Percentiles rank a stretch among this genome's conserved stretches.
Conservation (phyloP, 164 flowering plant genomes). For the Berberis vulgaris region DNA sequence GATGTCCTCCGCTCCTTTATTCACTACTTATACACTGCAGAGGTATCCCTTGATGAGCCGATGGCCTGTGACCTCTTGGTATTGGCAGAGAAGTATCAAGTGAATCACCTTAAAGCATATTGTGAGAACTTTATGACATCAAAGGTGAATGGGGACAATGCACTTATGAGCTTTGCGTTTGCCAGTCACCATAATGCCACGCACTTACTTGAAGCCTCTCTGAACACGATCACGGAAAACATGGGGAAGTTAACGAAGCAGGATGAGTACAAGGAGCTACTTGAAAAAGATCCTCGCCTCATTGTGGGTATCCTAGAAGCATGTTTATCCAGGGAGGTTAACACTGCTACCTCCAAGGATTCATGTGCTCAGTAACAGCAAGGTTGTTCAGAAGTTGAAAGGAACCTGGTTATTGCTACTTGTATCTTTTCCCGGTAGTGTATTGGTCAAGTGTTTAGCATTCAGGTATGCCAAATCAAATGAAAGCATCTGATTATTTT, state of each 20-base stretch:
- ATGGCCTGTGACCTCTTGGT: slow-evolving; percentile 69
- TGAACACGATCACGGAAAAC: slow-evolving; percentile 56
- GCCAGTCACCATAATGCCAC: slow-evolving; percentile 80
- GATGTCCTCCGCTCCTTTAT: slow-evolving; percentile 68
- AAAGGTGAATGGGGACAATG: slow-evolving; percentile 58
- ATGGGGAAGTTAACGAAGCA: slow-evolving; percentile 59
- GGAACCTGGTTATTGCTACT: too few relatives aligned
- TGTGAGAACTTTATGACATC: slow-evolving; percentile 75
- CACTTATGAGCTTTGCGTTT: slow-evolving; percentile 56
- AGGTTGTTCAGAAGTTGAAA: not conserved
- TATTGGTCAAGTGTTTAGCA: too few relatives aligned
- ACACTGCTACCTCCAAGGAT: not conserved
- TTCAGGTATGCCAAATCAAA: too few relatives aligned
- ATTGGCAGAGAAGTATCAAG: slow-evolving; percentile 82
- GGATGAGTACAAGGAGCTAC: slow-evolving; percentile 71
- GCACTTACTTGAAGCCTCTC: slow-evolving; percentile 49
- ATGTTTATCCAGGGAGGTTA: slow-evolving; percentile 41
- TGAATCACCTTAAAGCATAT: slow-evolving; percentile 64
- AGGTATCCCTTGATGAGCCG: slow-evolving; percentile 63
- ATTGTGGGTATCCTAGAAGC: slow-evolving; percentile 81
- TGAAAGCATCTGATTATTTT: too few relatives aligned
- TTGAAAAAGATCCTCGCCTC: slow-evolving; percentile 73
- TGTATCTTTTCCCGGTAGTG: too few relatives aligned
- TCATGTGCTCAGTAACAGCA: not conserved
- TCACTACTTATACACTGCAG: slow-evolving; percentile 74